phyloP scores from a whole-genome alignment of 169 alveolate species.

The Perkinsus marinus region DNA sequence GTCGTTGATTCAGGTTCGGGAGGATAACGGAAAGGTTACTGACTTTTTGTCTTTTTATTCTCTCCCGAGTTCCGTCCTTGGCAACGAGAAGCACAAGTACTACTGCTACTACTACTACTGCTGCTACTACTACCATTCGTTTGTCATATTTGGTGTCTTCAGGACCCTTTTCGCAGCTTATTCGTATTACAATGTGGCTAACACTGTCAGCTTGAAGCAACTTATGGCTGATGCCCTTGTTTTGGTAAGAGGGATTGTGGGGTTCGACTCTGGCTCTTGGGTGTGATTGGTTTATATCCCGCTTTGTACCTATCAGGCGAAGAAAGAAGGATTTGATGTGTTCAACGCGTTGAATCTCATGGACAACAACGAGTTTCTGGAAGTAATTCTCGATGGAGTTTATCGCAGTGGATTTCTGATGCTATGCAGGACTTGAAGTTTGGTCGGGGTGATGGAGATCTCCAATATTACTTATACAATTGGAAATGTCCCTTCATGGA shows the following conservation, averaged over 20 bases:
- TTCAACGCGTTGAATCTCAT: constrained; percentile 88
- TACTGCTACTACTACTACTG: constrained; percentile 4
- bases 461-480: constrained; percentile 89
- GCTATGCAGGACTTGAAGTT: constrained; percentile 64
- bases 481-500: constrained; percentile 59
- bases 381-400: constrained; percentile 35
- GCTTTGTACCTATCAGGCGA: constrained; percentile 7
- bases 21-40: constrained; percentile 54
- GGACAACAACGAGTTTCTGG: constrained; percentile 75
- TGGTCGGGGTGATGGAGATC: constrained; percentile 89
- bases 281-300: too few relatives aligned
- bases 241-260: constrained; percentile 75
- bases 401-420: background rate
- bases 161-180: constrained; percentile 60
- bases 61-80: constrained; percentile 74
- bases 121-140: background rate
- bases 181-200: constrained; percentile 71
- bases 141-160: background rate
- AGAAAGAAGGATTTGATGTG: constrained; percentile 70
- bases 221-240: constrained; percentile 76
- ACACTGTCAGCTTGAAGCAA: constrained; percentile 47
- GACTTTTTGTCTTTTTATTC: constrained; percentile 81
- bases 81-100: constrained; percentile 50
- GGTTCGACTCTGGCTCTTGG: too few relatives aligned
- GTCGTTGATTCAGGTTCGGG: background rate